These are phyloP conservation scores for Tulasnella sp. DNA, from an alignment of 768 basidiomycete species.

Conservation along the genomic window DNA sequence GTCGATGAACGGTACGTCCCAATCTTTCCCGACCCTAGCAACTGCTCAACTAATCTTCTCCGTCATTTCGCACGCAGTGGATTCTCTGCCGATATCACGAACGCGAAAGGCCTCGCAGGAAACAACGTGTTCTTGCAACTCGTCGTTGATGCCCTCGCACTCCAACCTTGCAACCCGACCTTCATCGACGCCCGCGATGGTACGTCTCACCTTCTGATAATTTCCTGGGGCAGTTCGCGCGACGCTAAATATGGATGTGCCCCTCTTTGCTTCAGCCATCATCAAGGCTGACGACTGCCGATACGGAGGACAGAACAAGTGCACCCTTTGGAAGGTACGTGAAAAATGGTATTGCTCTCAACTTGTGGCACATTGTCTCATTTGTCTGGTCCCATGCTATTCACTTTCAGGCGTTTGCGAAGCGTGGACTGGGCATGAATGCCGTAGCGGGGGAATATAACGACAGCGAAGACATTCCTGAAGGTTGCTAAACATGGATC, in stretches of 20 bases:
- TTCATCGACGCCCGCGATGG: slow-evolving; percentile 52
- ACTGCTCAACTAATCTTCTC: too few species aligned
- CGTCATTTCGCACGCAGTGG: too few species aligned
- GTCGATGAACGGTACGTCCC: slow-evolving; percentile 29
- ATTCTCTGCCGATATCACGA: too few species aligned
- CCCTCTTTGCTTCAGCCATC: slow-evolving; percentile 14
- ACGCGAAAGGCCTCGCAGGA: too few species aligned
- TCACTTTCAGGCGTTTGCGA: slow-evolving; percentile 54
- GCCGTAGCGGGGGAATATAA: too few species aligned
- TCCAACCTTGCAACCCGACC: slow-evolving; percentile 37
- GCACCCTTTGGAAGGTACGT: slow-evolving; percentile 46
- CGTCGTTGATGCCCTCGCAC: slow-evolving; percentile 21
- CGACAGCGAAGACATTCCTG: slow-evolving; percentile 43
- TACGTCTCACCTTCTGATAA: too few species aligned
- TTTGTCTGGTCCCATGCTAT: too few species aligned
- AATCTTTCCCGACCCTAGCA: too few species aligned
- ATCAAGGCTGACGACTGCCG: slow-evolving; percentile 57
- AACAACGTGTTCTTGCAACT: slow-evolving; percentile 34
- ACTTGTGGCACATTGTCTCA: too few species aligned
- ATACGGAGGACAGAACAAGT: slow-evolving; percentile 52
- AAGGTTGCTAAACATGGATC: slow-evolving; percentile 38
- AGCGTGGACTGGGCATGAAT: slow-evolving; percentile 50
- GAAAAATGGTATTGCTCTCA: slow-evolving; percentile 38
- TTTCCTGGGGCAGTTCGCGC: too few species aligned
- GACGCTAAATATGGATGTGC: too few species aligned